Percentiles rank a stretch among this genome's conserved stretches.
phyloP scores from a whole-genome alignment of 768 basidiomycete genomes.

The Suillus plorans region DNA sequence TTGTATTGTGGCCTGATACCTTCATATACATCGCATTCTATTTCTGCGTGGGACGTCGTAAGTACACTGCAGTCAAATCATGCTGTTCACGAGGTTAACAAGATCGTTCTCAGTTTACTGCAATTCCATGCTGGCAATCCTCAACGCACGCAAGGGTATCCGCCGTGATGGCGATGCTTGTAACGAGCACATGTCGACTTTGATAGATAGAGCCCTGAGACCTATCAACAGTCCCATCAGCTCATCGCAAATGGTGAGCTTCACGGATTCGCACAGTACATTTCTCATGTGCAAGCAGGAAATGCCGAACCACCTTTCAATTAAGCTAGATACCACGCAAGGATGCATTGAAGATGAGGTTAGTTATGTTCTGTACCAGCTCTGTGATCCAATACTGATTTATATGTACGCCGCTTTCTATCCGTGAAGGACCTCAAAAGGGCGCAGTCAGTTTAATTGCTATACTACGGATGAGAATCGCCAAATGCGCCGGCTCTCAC shows the following conservation, averaged over 20 bases:
- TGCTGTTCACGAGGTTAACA: background rate
- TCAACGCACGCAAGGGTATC: constrained; percentile 50
- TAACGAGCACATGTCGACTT: background rate
- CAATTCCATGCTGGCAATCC: constrained; percentile 52
- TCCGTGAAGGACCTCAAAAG: background rate
- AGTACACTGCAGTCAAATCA: constrained; percentile 20
- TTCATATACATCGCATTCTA: constrained; percentile 57
- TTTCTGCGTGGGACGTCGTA: constrained; percentile 54
- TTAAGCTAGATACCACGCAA: constrained; percentile 62
- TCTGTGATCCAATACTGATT: background rate
- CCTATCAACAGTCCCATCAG: constrained; percentile 6
- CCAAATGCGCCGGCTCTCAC: background rate
- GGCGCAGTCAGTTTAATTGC: background rate
- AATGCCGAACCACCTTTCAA: constrained; percentile 51
- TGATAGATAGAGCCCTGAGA: background rate
- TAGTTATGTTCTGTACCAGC: constrained; percentile 2
- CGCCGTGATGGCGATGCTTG: constrained; percentile 17
- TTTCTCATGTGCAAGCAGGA: constrained; percentile 8
- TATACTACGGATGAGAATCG: background rate
- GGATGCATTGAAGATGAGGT: constrained; percentile 45
- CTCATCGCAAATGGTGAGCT: constrained; percentile 13
- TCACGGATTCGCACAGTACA: background rate
- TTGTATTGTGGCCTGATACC: constrained; percentile 42
- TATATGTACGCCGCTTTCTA: background rate
- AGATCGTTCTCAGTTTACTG: constrained; percentile 41